phyloP scores from a whole-genome alignment of 805 yeast genomes.

The Schizosaccharomyces pombe region DNA sequence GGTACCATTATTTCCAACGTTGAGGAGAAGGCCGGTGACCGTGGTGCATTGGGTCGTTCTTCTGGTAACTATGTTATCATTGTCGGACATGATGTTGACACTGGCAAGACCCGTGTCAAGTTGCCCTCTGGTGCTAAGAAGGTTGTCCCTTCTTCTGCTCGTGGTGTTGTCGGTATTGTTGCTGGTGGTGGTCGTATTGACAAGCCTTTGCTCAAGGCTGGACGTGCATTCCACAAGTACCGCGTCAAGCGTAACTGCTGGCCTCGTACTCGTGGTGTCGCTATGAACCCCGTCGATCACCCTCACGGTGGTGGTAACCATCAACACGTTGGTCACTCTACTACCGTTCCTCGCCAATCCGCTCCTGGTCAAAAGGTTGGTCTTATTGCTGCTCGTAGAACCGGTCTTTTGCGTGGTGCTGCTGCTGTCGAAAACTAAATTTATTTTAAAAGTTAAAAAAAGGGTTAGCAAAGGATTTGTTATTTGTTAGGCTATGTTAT shows the following conservation, averaged over 20 bases:
- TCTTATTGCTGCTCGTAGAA: conserved; percentile 99
- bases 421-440: conserved; percentile 62
- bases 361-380: conserved; percentile 99
- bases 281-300: conserved; percentile 99
- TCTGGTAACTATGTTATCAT: conserved; percentile 98
- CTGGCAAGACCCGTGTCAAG: conserved; percentile 96
- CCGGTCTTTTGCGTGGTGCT: conserved; percentile 99
- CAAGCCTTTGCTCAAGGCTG: conserved; percentile 98
- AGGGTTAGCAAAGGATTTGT: no score
- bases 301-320: conserved; percentile 99
- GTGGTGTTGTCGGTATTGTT: conserved; percentile 99
- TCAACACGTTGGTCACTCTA: conserved; percentile 98
- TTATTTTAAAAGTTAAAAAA: neutral
- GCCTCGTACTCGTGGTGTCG: conserved; percentile 99
- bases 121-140: conserved; percentile 98
- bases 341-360: conserved; percentile 97
- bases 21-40: conserved; percentile 97
- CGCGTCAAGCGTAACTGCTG: conserved; percentile 98
- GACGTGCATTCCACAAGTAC: conserved; percentile 99
- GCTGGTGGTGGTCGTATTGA: conserved; percentile 99
- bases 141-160: conserved; percentile 80
- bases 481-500: conserved; percentile 8
- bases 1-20: conserved; percentile 98
- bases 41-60: conserved; percentile 99
- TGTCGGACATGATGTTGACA: conserved; percentile 92